Conservation (phyloP, 257 asterid genomes). For the Sherardia arvensis region DNA sequence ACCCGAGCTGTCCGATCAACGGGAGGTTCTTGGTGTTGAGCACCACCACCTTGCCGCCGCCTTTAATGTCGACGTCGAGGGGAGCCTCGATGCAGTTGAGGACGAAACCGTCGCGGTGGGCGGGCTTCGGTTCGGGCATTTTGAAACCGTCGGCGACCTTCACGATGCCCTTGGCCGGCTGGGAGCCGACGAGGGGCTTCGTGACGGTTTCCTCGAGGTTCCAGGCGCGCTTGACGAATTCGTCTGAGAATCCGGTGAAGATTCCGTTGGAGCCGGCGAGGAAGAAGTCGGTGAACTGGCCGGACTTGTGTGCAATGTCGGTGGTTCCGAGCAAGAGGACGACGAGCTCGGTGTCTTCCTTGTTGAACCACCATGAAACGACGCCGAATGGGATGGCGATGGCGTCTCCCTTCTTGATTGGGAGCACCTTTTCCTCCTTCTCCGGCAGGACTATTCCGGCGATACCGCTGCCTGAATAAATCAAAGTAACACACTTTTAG, state of each 20-base stretch:
- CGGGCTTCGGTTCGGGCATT: conserved; percentile 57
- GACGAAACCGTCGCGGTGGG: conserved; percentile 51
- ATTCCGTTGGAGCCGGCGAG: conserved; percentile 65
- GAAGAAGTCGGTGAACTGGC: conserved; percentile 55
- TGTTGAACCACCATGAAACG: conserved; percentile 85
- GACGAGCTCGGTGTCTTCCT: conserved; percentile 57
- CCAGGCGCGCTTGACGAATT: conserved; percentile 65
- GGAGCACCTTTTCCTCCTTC: conserved; percentile 70
- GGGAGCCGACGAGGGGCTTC: conserved; percentile 48
- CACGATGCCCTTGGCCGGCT: conserved; percentile 38
- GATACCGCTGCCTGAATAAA: conserved; percentile 47
- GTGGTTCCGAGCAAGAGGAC: conserved; percentile 74
- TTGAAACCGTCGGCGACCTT: conserved; percentile 37
- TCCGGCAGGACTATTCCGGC: conserved; percentile 82
- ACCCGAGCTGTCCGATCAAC: conserved; percentile 69
- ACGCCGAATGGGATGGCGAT: conserved; percentile 86
- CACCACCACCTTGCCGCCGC: conserved; percentile 69
- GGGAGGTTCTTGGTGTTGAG: conserved; percentile 84
- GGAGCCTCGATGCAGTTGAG: conserved; percentile 66
- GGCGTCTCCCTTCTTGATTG: conserved; percentile 84
- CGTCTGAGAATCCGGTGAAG: conserved; percentile 66
- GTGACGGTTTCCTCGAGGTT: conserved; percentile 44
- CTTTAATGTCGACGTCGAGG: conserved; percentile 54
- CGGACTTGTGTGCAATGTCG: conserved; percentile 51
- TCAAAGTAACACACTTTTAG: neutral